Evolutionary conservation across 495 filamentous ascomycete species (phyloP), one percentile per base, ranked within the genome.

Genomic region (Penicillium fimorum): DNA sequence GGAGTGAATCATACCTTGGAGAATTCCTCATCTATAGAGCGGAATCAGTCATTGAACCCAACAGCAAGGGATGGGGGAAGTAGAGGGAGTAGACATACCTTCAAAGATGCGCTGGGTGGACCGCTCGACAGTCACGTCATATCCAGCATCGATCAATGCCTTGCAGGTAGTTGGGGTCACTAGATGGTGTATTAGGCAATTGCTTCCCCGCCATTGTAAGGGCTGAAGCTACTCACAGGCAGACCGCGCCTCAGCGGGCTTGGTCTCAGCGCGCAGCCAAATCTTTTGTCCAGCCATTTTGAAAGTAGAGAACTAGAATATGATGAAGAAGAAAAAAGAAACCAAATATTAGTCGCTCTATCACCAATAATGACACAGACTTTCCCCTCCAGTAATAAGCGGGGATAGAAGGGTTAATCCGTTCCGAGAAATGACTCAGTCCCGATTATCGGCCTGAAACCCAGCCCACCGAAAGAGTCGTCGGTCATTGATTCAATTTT

Each of bases 101-200:
- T 91, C 84, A 67, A 95, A 97, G 62, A 97, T 96, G 44, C 92
- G 81, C 66, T 87, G 83, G 13, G 84, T 81, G 43, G 85, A 90
- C 45, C 84, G 81, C 78, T 97, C 93, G 18, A 97, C 84, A 37
- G 88, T 84, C 65, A 97, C 85, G 4, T 81, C 77, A 68, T 96
- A 97, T 56, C 89, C 94, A 25, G 90, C 87, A 66, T 90, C 82
- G 45, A 96, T 77, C 50, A 97, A 83, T 47, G 84, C 82, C 73
- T 90, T 89, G 53, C 87, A 76, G 24, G 89, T 94, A 27, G 84
- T 80, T 3, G 87, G 87, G 15, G 86, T 89, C 61, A 79, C 76
- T 79, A 20, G 42, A 40, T 47, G 30, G 18, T 53, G 29, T 18
- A 20, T 54, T 44, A 54, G 44, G 44, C 6, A 46, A 58, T 55